Base-by-base conservation (phyloP, 768 basidiomycete species). In the Suillus variegatus region DNA sequence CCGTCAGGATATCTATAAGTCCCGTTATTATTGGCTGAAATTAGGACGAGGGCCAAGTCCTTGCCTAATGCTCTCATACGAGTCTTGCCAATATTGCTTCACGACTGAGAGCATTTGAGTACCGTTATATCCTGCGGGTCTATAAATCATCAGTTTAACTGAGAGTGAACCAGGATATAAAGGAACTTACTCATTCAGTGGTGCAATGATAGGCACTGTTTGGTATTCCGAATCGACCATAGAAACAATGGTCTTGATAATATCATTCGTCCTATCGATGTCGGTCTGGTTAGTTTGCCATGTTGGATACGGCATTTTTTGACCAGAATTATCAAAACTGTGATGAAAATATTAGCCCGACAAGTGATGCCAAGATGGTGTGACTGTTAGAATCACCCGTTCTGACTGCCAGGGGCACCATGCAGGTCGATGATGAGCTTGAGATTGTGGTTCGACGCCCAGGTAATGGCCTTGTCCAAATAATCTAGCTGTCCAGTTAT, bases 311-410 rank as follows among this genome's bases (percentile, higher is more conserved):
- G 73, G 69, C 0, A 85, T 88, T 40, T 85, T 80, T 71, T 88
- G 88, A 1, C 91, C 90, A 9, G 89, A 91, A 75, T 91, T 92
- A 75, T 92, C 91, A 74, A 86, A 91, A 3, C 90, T 89, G 66
- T 83, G 13, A 60, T 32, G 25, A 14, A 63, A 10, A 60, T 38
- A 52, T 65, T 65, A 65, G 61, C 61, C 20, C 25, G 16, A 18
- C 14, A 43, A 12, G 20, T 7, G 40, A 25, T 60, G 3, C 40
- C 5, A 7, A 46, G n/a, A 35, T 18, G n/a, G 22, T 63, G 43
- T 38, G 6, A n/a, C 36, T 22, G 36, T 12, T n/a, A 9, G 4
- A 76, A 82, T 56, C 65, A 90, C 82, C 64, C 81, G 49, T 82
- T 82, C 68, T 83, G 81, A 67, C 80, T 81, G 9, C 86, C 86